These are phyloP conservation scores for Kondoa malvinella DNA, from an alignment of 768 basidiomycete species.

Conservation along the genomic window DNA sequence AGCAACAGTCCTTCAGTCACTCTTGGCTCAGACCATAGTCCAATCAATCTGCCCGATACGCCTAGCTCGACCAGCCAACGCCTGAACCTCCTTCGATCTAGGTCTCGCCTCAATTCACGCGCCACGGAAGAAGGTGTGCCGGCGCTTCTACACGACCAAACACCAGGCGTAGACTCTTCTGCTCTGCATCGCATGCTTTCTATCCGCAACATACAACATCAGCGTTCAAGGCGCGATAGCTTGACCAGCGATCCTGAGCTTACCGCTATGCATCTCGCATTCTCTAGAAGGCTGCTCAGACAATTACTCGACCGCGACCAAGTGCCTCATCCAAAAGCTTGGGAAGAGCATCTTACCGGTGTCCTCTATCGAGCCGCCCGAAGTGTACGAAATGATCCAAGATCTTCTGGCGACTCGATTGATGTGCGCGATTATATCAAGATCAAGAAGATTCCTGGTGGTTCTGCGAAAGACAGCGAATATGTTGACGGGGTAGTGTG, in stretches of 20 bases:
- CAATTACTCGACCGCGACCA: constrained; percentile 72
- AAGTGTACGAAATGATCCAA: constrained; percentile 38
- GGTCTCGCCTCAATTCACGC: background rate
- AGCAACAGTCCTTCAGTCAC: background rate
- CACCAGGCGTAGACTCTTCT: background rate
- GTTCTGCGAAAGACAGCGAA: constrained; percentile 77
- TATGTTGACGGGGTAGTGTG: constrained; percentile 94
- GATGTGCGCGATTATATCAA: constrained; percentile 89
- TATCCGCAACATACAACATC: background rate
- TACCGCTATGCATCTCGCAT: constrained; percentile 68
- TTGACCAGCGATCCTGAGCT: constrained; percentile 35
- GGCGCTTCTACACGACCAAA: background rate
- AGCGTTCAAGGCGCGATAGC: background rate
- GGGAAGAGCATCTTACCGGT: constrained; percentile 68
- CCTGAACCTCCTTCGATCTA: background rate
- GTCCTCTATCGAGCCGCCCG: constrained; percentile 71
- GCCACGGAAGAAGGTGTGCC: background rate
- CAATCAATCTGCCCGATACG: background rate
- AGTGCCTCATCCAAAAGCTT: constrained; percentile 65
- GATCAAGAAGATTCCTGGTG: constrained; percentile 96
- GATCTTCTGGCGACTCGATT: constrained; percentile 53
- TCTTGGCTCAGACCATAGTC: background rate
- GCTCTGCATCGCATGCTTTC: background rate
- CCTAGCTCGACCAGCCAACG: background rate
- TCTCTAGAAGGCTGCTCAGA: constrained; percentile 73